Conservation (phyloP, 768 basidiomycete genomes). For the Amanita fuliginea region DNA sequence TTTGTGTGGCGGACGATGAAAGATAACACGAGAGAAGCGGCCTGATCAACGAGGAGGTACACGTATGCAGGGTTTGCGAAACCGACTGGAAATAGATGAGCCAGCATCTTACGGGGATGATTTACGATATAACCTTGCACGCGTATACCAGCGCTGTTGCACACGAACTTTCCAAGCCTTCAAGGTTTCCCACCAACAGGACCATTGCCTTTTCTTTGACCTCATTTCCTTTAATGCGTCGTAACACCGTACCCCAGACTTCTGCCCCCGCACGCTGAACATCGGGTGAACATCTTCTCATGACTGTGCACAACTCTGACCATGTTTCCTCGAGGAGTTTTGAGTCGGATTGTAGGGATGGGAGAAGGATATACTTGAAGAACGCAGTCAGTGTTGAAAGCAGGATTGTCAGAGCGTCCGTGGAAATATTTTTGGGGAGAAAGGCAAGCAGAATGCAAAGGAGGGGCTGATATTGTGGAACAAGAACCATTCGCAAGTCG, state of each 20-base stretch:
- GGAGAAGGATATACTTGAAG: conserved; percentile 66
- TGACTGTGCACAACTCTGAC: conserved; percentile 33
- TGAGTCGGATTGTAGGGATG: conserved; percentile 37
- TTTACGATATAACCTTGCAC: conserved; percentile 48
- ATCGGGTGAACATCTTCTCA: conserved; percentile 56
- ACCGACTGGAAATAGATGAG: conserved; percentile 43
- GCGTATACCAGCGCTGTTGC: conserved; percentile 72
- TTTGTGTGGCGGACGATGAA: conserved; percentile 21
- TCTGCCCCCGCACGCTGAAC: conserved; percentile 74
- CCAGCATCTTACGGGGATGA: not conserved
- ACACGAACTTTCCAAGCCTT: conserved; percentile 46
- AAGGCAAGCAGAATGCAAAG: conserved; percentile 45
- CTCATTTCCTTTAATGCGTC: conserved; percentile 51
- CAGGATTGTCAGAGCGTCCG: conserved; percentile 48
- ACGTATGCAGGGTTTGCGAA: conserved; percentile 72
- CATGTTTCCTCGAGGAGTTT: conserved; percentile 48
- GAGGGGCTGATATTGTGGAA: conserved; percentile 47
- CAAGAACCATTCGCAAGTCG: conserved; percentile 70
- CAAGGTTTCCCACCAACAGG: conserved; percentile 40
- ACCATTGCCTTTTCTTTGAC: conserved; percentile 44
- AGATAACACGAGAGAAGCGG: conserved; percentile 51
- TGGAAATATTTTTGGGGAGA: conserved; percentile 47
- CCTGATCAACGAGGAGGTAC: conserved; percentile 49
- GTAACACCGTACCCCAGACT: conserved; percentile 73
- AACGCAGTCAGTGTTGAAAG: conserved; percentile 57